Evolutionary conservation across 768 basidiomycete species (phyloP).

Genomic region (Mrakia frigida): DNA sequence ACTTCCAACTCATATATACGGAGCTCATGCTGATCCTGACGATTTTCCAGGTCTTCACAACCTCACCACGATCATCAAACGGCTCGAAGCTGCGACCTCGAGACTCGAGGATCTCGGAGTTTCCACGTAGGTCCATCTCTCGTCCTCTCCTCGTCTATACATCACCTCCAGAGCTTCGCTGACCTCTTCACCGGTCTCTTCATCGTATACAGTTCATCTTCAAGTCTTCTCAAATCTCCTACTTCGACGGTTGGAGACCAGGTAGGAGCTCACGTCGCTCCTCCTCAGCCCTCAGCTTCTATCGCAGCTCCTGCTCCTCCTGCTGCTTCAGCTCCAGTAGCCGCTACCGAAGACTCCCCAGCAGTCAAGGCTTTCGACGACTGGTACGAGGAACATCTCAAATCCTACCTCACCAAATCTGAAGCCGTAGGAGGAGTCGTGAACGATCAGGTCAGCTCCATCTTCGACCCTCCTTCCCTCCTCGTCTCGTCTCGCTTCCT

Average conservation of each 20-base stretch:
- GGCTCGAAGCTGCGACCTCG: slow-evolving; percentile 87
- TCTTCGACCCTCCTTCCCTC: neutral
- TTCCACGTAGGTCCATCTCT: slow-evolving; percentile 41
- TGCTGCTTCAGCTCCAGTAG: slow-evolving; percentile 40
- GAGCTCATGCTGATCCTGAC: neutral
- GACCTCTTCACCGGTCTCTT: slow-evolving; percentile 4
- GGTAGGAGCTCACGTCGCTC: slow-evolving; percentile 37
- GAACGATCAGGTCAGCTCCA: slow-evolving; percentile 64
- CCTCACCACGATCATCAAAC: slow-evolving; percentile 31
- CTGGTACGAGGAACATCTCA: slow-evolving; percentile 63
- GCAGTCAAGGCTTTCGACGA: slow-evolving; percentile 70
- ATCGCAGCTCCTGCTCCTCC: slow-evolving; percentile 39
- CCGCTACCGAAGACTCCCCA: slow-evolving; percentile 50
- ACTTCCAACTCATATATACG: neutral
- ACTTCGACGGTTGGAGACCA: slow-evolving; percentile 37
- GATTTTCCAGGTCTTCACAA: slow-evolving; percentile 5
- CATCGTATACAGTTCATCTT: slow-evolving; percentile 29
- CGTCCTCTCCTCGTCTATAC: neutral
- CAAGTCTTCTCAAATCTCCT: slow-evolving; percentile 37
- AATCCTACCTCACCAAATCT: slow-evolving; percentile 68
- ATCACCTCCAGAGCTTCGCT: neutral
- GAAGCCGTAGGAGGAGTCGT: slow-evolving; percentile 65
- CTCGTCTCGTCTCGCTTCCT: too few relatives aligned
- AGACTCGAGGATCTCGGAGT: slow-evolving; percentile 84
- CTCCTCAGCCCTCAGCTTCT: slow-evolving; percentile 23